Base-by-base conservation (phyloP, 352 stramenopile species). In the Phytopythium chamaehyphon region DNA sequence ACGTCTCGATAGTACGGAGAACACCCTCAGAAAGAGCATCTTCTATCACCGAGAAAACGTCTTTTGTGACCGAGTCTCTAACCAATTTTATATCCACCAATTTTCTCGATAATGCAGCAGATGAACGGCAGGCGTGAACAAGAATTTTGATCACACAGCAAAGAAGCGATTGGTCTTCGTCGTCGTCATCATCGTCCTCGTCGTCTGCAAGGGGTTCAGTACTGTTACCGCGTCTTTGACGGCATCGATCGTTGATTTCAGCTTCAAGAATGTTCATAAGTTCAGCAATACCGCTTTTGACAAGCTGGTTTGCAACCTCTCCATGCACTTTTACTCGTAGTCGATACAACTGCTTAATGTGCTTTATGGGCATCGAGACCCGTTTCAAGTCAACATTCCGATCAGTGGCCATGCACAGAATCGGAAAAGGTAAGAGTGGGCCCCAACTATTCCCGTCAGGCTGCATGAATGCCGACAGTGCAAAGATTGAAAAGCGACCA, bases 141-240 rank as follows among this genome's bases (percentile, higher is more conserved):
- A 93, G 55, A 14, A 93, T 82, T 47, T 90, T 90, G 31, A 93
- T 47, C 15, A 89, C 77, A 31, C 80, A 90, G 40, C 73, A 81
- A 2, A 86, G 66, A 1, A 70, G 77, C 10, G 80, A 88, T 37
- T 93, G 78, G 42, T 86, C 71, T 2, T 69, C 69, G 22, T 88
- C 76, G 45, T 88, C 72, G 28, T 80, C 70, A 0, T 73, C 66
- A 16, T 62, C 53, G 5, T 71, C 61, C 2, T 70, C 56, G 9
- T 80, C 65, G 33, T 59, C 62, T 22, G 77, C 65, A 0, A 49
- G 66, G 0, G 70, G 31, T 3, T 52, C 54, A 19, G 45, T 57
- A 24, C 35, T 35, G 15, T 37, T 38, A 42, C 14, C 47, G 16
- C 53, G 43, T 44, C 63, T 57, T 50, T 65, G 43, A 47, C 45